These are phyloP conservation scores for Fomes fomentarius DNA, from an alignment of 1,284 basidiomycete species.

Conservation along the genomic window DNA sequence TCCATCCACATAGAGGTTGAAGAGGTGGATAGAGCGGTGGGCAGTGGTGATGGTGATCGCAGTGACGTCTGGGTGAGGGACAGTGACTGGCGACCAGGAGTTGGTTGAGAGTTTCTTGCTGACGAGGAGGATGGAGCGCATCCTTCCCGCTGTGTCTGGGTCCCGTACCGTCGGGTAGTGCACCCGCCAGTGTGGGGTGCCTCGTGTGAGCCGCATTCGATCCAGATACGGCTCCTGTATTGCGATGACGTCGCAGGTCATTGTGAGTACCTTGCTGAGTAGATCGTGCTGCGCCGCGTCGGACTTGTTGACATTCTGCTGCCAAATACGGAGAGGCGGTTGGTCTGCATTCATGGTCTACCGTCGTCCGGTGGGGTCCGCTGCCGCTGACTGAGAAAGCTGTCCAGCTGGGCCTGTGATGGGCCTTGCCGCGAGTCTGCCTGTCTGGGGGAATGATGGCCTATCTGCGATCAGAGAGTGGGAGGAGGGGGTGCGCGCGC, in stretches of 20 bases:
- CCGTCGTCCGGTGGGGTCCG: neutral
- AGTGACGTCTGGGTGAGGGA: conserved; percentile 32
- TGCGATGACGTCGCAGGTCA: conserved; percentile 32
- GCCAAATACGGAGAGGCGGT: conserved; percentile 27
- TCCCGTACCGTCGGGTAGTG: conserved; percentile 32
- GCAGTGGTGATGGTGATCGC: conserved; percentile 24
- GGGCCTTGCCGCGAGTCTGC: too few relatives aligned
- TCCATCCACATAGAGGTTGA: conserved; percentile 43
- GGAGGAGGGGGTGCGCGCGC: conserved; percentile 1
- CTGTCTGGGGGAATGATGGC: neutral
- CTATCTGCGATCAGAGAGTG: conserved; percentile 1
- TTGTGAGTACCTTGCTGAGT: conserved; percentile 21
- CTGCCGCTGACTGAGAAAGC: too few relatives aligned
- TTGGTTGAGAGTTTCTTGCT: conserved; percentile 31
- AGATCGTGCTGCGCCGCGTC: conserved; percentile 25
- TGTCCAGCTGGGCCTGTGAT: too few relatives aligned
- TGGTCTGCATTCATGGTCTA: too few relatives aligned
- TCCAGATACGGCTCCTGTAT: conserved; percentile 41
- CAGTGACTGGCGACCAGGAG: conserved; percentile 26
- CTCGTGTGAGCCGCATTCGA: conserved; percentile 14
- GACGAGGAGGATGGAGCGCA: conserved; percentile 35
- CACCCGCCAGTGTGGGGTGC: conserved; percentile 27
- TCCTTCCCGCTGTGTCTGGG: neutral
- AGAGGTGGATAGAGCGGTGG: conserved; percentile 23
- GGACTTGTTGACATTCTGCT: conserved; percentile 35